Percentiles rank a stretch among this genome's conserved stretches.
Conservation (phyloP, 2,329 filamentous ascomycete genomes). For the Thelonectria rubi region DNA sequence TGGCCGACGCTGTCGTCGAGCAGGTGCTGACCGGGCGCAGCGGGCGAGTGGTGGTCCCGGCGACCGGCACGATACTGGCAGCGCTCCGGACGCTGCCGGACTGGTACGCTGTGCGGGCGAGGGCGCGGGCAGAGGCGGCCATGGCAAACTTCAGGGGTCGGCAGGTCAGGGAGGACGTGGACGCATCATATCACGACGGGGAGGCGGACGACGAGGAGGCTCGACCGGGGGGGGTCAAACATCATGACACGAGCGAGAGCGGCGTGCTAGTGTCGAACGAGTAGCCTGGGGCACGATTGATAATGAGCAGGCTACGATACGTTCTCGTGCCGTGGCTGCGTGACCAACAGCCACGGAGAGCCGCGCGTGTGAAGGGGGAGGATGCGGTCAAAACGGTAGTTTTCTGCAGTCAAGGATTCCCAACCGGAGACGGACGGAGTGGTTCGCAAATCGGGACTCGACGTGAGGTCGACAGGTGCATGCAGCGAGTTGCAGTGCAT, state of each 20-base stretch:
- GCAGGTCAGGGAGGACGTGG: constrained; percentile 58
- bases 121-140: constrained; percentile 53
- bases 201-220: constrained; percentile 19
- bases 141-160: constrained; percentile 57
- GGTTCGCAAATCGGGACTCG: constrained; percentile 15
- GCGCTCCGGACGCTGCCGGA: constrained; percentile 64
- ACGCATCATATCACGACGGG: constrained; percentile 47
- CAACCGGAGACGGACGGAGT: constrained; percentile 12
- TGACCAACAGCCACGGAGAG: constrained; percentile 6
- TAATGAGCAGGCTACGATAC: constrained; percentile 13
- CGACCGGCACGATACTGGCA: constrained; percentile 50
- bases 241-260: constrained; percentile 46
- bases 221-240: constrained; percentile 28
- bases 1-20: constrained; percentile 58
- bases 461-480: not conserved
- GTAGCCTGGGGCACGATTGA: constrained; percentile 20
- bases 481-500: not conserved
- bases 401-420: constrained; percentile 2
- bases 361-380: not conserved
- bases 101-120: constrained; percentile 67
- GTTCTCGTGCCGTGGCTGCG: constrained; percentile 8
- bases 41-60: constrained; percentile 58
- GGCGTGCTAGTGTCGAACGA: constrained; percentile 49
- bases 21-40: constrained; percentile 60
- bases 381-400: constrained; percentile 12